phyloP scores from a whole-genome alignment of 2,329 filamentous ascomycete genomes.

The Cercospora beticola region DNA sequence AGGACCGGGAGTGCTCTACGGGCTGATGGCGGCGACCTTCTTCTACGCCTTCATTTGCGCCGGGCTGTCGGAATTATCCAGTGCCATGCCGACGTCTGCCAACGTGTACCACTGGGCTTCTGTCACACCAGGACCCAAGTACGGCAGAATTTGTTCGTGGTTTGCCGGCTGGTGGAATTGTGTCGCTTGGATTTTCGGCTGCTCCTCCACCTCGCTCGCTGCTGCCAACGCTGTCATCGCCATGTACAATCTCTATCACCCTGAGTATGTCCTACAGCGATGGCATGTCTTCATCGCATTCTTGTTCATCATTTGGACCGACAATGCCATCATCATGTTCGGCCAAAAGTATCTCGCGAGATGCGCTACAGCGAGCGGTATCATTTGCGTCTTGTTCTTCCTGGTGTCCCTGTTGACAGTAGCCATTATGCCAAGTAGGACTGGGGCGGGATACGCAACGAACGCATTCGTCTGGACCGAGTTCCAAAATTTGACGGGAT shows the following conservation, averaged over 20 bases:
- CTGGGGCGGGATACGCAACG: constrained; percentile 43
- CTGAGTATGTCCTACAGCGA: constrained; percentile 45
- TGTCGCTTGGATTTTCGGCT: constrained; percentile 52
- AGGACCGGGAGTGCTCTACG: constrained; percentile 48
- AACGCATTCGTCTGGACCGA: constrained; percentile 45
- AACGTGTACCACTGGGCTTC: constrained; percentile 56
- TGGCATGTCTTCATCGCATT: constrained; percentile 56
- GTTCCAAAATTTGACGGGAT: constrained; percentile 46
- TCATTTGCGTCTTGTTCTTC: constrained; percentile 52
- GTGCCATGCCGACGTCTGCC: constrained; percentile 38
- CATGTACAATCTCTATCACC: constrained; percentile 53
- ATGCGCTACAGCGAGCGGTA: constrained; percentile 54
- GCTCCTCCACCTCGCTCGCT: constrained; percentile 45
- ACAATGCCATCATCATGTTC: constrained; percentile 52
- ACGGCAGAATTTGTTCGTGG: constrained; percentile 50
- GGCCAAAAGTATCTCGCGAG: constrained; percentile 55
- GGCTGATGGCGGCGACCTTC: constrained; percentile 50
- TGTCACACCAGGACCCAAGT: constrained; percentile 49
- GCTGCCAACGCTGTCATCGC: constrained; percentile 48
- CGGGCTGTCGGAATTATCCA: constrained; percentile 53
- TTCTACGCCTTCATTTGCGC: constrained; percentile 55
- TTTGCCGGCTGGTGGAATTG: constrained; percentile 55
- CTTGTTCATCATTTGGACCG: constrained; percentile 50
- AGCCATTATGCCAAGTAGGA: constrained; percentile 54
- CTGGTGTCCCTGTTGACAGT: constrained; percentile 58